A percentile compares a stretch with the other conserved stretches of the same genome.
Evolutionary conservation across 371 early-diverging fungal species (phyloP).

Genomic region (Mortierella sp.): DNA sequence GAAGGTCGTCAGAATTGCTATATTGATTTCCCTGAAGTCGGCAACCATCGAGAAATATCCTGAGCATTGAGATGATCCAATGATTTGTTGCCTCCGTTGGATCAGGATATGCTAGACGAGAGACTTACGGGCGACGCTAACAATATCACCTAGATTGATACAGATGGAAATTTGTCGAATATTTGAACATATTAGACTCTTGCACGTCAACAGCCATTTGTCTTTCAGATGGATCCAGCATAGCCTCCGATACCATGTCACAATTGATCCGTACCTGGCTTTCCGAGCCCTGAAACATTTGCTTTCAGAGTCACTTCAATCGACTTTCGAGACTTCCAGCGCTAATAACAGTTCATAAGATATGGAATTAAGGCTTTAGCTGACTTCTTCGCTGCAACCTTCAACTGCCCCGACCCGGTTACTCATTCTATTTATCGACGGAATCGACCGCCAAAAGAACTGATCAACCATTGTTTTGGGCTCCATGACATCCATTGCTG

Average conservation of each 20-base stretch:
- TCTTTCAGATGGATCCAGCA: too few species aligned
- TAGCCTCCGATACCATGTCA: background rate
- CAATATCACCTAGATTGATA: constrained; percentile 42
- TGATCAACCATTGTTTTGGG: background rate
- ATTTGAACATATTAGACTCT: background rate
- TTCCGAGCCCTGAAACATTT: constrained; percentile 52
- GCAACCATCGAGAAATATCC: background rate
- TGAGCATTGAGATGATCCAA: background rate
- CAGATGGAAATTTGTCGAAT: background rate
- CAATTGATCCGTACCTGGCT: constrained; percentile 40
- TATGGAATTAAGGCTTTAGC: background rate
- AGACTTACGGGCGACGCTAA: constrained; percentile 47
- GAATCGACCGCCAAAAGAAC: background rate
- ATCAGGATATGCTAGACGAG: background rate
- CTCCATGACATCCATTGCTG: background rate
- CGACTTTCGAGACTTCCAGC: constrained; percentile 53
- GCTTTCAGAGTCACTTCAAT: constrained; percentile 51
- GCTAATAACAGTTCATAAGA: constrained; percentile 17
- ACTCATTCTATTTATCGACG: background rate
- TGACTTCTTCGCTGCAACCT: background rate
- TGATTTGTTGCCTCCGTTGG: background rate
- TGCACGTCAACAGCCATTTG: too few species aligned
- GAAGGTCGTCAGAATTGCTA: background rate
- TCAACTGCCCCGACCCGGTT: background rate
- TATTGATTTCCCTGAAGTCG: background rate